Percentiles rank a stretch among this genome's conserved stretches.
Evolutionary conservation across 2,329 filamentous ascomycete genomes (phyloP).

Genomic region (Ophiostoma fasciatum): DNA sequence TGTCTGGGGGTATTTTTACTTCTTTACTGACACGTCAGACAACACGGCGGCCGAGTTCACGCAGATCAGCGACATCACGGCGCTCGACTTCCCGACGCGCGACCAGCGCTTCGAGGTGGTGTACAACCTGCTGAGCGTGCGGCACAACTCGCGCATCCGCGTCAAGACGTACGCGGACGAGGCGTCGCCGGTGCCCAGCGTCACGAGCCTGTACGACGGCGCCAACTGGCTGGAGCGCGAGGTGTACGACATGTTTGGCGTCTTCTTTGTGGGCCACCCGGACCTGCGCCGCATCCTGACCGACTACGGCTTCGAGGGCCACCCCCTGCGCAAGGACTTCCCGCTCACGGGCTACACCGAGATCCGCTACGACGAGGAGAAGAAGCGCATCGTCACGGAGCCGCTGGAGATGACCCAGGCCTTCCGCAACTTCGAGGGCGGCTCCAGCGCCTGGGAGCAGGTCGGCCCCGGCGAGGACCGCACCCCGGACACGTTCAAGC

Average conservation of each 20-base stretch:
- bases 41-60: slow-evolving; percentile 97
- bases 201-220: slow-evolving; percentile 77
- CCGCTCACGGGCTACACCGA: slow-evolving; percentile 96
- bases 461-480: slow-evolving; percentile 55
- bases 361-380: slow-evolving; percentile 96
- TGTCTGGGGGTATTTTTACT: not conserved
- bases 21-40: slow-evolving; percentile 32
- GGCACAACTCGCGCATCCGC: slow-evolving; percentile 90
- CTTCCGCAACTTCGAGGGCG: slow-evolving; percentile 95
- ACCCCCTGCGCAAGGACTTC: slow-evolving; percentile 95
- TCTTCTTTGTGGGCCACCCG: slow-evolving; percentile 91
- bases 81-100: slow-evolving; percentile 88
- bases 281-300: slow-evolving; percentile 98
- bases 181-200: slow-evolving; percentile 78
- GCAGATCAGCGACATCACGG: slow-evolving; percentile 81
- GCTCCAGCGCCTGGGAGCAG: slow-evolving; percentile 55
- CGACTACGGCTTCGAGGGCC: slow-evolving; percentile 96
- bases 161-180: slow-evolving; percentile 99
- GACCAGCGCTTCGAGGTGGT: slow-evolving; percentile 95
- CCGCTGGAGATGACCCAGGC: slow-evolving; percentile 95
- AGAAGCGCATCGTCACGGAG: slow-evolving; percentile 95
- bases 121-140: slow-evolving; percentile 91
- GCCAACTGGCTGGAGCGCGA: slow-evolving; percentile 99
- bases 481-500: slow-evolving; percentile 79
- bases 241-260: slow-evolving; percentile 92